Conservation (phyloP, 768 basidiomycete genomes). For the Lactifluus piperatus region DNA sequence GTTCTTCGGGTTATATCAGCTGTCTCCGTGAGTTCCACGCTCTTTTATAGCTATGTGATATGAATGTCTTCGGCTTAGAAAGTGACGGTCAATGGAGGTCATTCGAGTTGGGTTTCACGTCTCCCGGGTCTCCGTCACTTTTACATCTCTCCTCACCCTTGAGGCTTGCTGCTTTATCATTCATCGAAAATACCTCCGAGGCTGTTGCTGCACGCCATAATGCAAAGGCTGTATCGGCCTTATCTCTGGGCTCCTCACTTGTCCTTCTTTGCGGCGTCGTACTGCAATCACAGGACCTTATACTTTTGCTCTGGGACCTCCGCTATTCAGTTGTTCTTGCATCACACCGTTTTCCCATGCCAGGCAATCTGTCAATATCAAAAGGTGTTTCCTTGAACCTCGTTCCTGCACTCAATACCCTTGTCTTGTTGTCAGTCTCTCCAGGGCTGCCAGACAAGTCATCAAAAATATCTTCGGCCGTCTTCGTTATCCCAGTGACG, state of each 20-base stretch:
- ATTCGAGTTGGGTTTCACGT: constrained; percentile 24
- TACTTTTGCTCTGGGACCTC: constrained; percentile 59
- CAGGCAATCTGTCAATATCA: constrained; percentile 32
- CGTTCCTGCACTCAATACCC: constrained; percentile 32
- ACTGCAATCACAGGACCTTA: constrained; percentile 35
- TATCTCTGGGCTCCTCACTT: constrained; percentile 49
- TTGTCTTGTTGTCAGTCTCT: constrained; percentile 45
- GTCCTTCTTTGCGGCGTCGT: constrained; percentile 45
- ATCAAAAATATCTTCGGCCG: constrained; percentile 34
- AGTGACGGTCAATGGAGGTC: constrained; percentile 36
- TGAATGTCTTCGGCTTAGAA: constrained; percentile 27
- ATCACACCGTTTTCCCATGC: constrained; percentile 41
- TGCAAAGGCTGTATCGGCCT: constrained; percentile 28
- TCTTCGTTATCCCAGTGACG: constrained; percentile 51
- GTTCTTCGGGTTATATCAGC: constrained; percentile 25
- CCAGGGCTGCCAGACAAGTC: constrained; percentile 23
- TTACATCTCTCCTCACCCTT: neutral
- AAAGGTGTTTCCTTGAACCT: constrained; percentile 29
- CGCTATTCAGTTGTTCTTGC: constrained; percentile 59
- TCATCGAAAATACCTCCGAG: constrained; percentile 4
- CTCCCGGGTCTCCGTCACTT: neutral
- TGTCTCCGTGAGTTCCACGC: constrained; percentile 24
- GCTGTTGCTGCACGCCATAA: neutral
- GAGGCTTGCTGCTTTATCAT: constrained; percentile 11
- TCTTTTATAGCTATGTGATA: neutral